These are phyloP conservation scores for Cajanus cajan DNA, from an alignment of 306 rosid genomes.

Conservation along the genomic window DNA sequence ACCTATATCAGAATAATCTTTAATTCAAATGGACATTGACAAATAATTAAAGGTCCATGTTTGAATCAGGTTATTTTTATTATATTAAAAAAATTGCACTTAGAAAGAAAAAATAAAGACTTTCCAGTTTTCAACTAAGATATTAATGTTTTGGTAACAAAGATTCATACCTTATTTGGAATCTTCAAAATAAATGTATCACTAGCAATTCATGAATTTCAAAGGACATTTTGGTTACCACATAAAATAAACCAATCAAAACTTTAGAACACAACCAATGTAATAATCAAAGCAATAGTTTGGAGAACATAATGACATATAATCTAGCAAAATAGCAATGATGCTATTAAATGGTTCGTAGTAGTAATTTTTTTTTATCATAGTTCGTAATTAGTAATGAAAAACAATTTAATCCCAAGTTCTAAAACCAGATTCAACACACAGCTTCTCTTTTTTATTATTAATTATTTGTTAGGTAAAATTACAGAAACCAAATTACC, in stretches of 20 bases:
- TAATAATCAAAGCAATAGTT: not conserved
- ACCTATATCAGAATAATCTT: not conserved
- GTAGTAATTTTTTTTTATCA: too few species aligned
- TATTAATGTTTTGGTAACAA: not conserved
- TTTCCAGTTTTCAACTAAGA: not conserved
- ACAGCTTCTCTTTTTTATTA: not conserved
- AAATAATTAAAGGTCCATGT: not conserved
- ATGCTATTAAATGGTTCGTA: slow-evolving; percentile 2
- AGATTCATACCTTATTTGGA: not conserved
- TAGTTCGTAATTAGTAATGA: not conserved
- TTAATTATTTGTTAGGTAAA: not conserved
- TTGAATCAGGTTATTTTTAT: not conserved
- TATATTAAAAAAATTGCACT: not conserved
- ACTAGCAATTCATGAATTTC: not conserved
- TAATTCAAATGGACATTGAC: not conserved
- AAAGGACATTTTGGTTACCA: not conserved
- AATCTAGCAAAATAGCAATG: not conserved
- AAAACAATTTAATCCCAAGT: not conserved
- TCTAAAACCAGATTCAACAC: not conserved
- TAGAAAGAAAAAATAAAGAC: not conserved
- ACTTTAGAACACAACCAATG: not conserved
- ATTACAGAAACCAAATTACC: slow-evolving; percentile 1
- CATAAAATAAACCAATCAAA: not conserved
- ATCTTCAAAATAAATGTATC: not conserved
- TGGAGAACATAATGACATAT: not conserved